These are phyloP conservation scores for Secale cereale DNA, from an alignment of 176 grass and related monocot genomes.

Conservation along the genomic window DNA sequence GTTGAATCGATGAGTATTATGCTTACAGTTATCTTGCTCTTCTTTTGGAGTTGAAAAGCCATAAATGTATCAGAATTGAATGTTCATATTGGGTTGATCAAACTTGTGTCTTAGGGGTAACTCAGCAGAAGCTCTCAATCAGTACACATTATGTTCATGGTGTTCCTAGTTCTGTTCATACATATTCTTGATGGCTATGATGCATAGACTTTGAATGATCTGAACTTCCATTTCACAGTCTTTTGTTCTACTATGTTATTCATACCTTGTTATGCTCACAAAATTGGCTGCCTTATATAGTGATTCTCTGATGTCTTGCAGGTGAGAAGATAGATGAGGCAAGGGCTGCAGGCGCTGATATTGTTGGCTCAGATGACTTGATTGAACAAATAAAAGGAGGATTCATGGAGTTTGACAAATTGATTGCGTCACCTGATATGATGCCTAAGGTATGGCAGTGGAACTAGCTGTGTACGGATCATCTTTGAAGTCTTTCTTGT, in stretches of 20 bases:
- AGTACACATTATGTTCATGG: neutral
- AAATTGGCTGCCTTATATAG: neutral
- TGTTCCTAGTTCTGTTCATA: neutral
- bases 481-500: slow-evolving; percentile 19
- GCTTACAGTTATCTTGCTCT: neutral
- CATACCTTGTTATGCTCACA: neutral
- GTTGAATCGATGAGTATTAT: neutral
- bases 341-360: slow-evolving; percentile 83
- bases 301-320: slow-evolving; percentile 28
- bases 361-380: slow-evolving; percentile 87
- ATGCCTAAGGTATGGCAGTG: slow-evolving; percentile 83
- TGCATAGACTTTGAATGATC: neutral
- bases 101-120: neutral
- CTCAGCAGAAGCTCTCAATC: neutral
- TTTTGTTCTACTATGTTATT: neutral
- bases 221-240: neutral
- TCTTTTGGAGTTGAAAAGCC: neutral
- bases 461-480: slow-evolving; percentile 16
- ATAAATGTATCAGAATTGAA: neutral
- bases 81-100: neutral
- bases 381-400: slow-evolving; percentile 97
- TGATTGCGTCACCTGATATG: slow-evolving; percentile 99
- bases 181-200: neutral
- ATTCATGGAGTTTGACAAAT: slow-evolving; percentile 97
- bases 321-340: slow-evolving; percentile 98